Evolutionary conservation across 169 alveolate species (phyloP), one percentile per base, ranked within the genome.

Genomic region (Plasmodium malariae): DNA sequence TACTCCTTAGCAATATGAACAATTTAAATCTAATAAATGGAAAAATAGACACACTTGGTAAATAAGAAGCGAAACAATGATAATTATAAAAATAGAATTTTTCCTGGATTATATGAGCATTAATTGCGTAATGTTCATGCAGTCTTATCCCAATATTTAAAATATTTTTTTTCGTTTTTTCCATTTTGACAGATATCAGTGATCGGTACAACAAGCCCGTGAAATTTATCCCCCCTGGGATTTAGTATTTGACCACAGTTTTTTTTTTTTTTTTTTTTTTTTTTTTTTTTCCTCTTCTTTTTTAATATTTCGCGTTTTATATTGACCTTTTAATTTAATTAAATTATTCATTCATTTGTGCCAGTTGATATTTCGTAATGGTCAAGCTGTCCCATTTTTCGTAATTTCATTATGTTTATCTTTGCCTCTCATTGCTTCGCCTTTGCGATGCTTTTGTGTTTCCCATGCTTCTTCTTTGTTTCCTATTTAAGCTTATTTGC

Each of bases 141-240:
- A n/a, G n/a, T n/a, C 34, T 32, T n/a, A 43, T 37, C 24, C 2
- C 7, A 26, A 24, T 43, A 5, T 54, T 32, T 1, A 21, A n/a
- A n/a, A n/a, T 3, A 2, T 21, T 59, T 59, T 37, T 57, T 11
- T 59, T 57, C 24, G 12, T 34, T 54, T 17, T 14, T 37, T 48
- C 14, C 24, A 17, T 37, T 49, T 57, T 80, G 24, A 17, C 26
- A 80, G 90, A 80, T 45, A 80, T 80, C 34, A 67, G 67, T 55
- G 90, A 80, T 32, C 17, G 80, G 36, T 80, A 80, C 43, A 80
- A 57, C 40, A 80, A 80, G 21, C 90, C 90, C 7, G 90, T 80
- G 80, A 80, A 80, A 60, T 80, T 80, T 21, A 80, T 80, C 30
- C 90, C 90, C 12, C 90, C 90, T 12, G 90, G 90, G 14, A 80